Conservation (phyloP, 495 filamentous ascomycete genomes). For the Hypomontagnella monticulosa region DNA sequence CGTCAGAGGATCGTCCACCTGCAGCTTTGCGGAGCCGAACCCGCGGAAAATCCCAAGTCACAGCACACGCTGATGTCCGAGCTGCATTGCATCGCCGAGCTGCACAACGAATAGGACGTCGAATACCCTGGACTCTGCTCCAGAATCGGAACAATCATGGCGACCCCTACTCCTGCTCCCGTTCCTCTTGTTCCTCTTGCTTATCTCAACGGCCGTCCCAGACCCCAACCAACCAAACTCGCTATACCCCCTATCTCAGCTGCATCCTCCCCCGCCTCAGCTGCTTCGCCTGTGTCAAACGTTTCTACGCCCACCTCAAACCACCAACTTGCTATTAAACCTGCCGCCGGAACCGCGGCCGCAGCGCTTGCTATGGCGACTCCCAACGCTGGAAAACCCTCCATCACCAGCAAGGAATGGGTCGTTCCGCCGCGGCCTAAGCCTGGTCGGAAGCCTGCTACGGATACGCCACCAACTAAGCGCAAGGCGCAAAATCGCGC, state of each 20-base stretch:
- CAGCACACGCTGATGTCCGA: conserved; percentile 37
- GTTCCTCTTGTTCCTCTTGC: conserved; percentile 9
- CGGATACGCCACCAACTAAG: conserved; percentile 89
- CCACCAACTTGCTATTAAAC: conserved; percentile 42
- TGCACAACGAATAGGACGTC: conserved; percentile 33
- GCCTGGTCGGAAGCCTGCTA: conserved; percentile 92
- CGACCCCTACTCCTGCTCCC: conserved; percentile 29
- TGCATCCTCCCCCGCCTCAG: conserved; percentile 43
- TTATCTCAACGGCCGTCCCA: conserved; percentile 32
- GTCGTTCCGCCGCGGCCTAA: conserved; percentile 87
- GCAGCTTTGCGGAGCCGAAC: conserved; percentile 32
- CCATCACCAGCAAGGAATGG: conserved; percentile 84
- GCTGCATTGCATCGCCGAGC: conserved; percentile 38
- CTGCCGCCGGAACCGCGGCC: conserved; percentile 24
- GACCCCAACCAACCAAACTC: conserved; percentile 42
- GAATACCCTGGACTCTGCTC: conserved; percentile 24
- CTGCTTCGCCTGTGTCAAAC: conserved; percentile 39
- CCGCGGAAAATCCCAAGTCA: conserved; percentile 26
- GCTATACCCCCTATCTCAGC: conserved; percentile 42
- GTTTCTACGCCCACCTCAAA: conserved; percentile 42
- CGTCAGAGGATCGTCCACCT: neutral
- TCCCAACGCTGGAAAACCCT: conserved; percentile 48
- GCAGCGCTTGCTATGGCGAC: conserved; percentile 19
- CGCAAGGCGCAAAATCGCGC: conserved; percentile 92
- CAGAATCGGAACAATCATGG: conserved; percentile 41